Evolutionary conservation across 2,329 filamentous ascomycete genomes (phyloP).

Genomic region (Verticillium tricorpus): DNA sequence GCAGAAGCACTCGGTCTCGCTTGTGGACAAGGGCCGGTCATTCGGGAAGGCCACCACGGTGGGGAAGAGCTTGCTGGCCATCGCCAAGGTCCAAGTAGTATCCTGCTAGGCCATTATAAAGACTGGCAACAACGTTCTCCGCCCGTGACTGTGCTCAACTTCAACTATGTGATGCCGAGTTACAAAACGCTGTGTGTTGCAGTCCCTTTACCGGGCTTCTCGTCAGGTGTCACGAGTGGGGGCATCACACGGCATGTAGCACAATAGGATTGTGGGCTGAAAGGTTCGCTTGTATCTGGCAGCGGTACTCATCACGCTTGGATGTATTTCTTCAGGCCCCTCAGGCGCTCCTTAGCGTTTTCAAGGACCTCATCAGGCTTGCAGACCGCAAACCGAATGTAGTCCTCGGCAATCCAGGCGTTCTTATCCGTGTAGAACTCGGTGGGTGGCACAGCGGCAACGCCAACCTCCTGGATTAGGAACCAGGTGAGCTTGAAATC

Average conservation of each 20-base stretch:
- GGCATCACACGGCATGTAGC: background rate
- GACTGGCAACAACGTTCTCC: background rate
- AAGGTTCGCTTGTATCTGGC: background rate
- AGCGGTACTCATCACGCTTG: background rate
- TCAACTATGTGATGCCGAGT: background rate
- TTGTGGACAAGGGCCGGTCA: no score
- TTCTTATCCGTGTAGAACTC: constrained; percentile 93
- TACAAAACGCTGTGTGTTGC: no score
- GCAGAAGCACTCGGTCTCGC: no score
- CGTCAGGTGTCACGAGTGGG: background rate
- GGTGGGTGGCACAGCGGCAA: constrained; percentile 92
- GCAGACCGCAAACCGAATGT: constrained; percentile 92
- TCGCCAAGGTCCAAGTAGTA: background rate
- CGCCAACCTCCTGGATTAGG: constrained; percentile 90
- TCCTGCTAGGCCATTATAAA: background rate
- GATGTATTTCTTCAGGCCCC: constrained; percentile 70
- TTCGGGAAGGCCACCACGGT: background rate
- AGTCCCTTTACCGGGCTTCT: no score
- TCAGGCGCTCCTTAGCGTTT: constrained; percentile 69
- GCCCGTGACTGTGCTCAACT: no score
- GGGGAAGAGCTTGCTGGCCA: background rate
- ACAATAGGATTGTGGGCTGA: background rate
- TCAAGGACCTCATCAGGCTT: constrained; percentile 86
- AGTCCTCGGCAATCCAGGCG: constrained; percentile 83
- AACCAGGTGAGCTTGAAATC: constrained; percentile 98